Conservation (phyloP, 2,329 filamentous ascomycete species). For the Colletotrichum godetiae region DNA sequence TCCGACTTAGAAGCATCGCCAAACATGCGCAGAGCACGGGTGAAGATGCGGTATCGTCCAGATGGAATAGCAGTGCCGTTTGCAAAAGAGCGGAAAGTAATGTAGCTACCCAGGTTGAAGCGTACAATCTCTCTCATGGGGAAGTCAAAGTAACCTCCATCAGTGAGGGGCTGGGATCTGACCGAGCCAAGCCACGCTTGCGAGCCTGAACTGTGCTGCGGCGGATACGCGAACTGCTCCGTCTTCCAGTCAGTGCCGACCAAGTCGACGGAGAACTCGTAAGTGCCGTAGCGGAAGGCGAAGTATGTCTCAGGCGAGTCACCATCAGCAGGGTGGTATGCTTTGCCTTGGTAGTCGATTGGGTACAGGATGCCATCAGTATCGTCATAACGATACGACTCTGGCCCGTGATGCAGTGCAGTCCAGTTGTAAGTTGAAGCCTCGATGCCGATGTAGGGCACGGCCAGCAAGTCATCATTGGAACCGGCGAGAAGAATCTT, state of each 20-base stretch:
- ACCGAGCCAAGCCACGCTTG: constrained; percentile 33
- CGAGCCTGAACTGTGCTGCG: constrained; percentile 16
- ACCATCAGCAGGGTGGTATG: constrained; percentile 31
- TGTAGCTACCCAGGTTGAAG: constrained; percentile 28
- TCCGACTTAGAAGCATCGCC: constrained; percentile 54
- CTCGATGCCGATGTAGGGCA: constrained; percentile 39
- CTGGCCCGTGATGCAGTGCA: constrained; percentile 32
- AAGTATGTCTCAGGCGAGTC: constrained; percentile 37
- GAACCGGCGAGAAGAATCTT: constrained; percentile 37
- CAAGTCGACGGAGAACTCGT: constrained; percentile 37
- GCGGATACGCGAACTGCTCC: constrained; percentile 35
- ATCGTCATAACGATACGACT: constrained; percentile 35
- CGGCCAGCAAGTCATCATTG: constrained; percentile 34
- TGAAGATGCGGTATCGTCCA: constrained; percentile 40
- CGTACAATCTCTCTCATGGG: constrained; percentile 26
- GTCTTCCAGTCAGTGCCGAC: constrained; percentile 35
- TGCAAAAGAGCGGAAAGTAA: constrained; percentile 32
- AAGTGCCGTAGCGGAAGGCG: constrained; percentile 38
- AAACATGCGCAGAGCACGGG: constrained; percentile 62
- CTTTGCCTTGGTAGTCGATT: constrained; percentile 29
- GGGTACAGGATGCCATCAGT: constrained; percentile 31
- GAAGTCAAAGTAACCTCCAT: constrained; percentile 16
- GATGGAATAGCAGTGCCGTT: constrained; percentile 35
- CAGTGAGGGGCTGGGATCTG: constrained; percentile 7
- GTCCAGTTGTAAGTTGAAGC: constrained; percentile 39